Evolutionary conservation across 495 filamentous ascomycete species (phyloP), one percentile per base, ranked within the genome.

Genomic region (Staphylotrichum tortipilum): DNA sequence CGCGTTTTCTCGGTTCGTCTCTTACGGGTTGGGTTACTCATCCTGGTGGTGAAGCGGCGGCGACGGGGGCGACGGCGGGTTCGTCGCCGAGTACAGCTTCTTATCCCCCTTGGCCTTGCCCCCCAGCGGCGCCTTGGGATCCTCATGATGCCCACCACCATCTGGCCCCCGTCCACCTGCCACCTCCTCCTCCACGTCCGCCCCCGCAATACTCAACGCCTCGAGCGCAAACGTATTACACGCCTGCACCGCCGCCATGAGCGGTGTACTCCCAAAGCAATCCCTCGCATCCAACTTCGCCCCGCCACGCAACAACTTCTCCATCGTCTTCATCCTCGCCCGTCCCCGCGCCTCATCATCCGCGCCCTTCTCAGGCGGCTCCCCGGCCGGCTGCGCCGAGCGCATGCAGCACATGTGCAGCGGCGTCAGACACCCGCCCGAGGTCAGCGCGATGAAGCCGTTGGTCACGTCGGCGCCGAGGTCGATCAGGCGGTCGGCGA

Each of bases 361-460:
- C n/a, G 53, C 28, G 6, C 35, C 24, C n/a, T 49, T 15, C 12
- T 23, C 36, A 40, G 24, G 22, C 11, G 23, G 9, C 6, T 31
- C 40, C 19, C 41, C 54, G 40, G 8, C 33, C 9, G 26, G 18
- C 34, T 43, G 45, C 30, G 58, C 67, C 22, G 56, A 55, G n/a
- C 54, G 56, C 63, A 62, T 51, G 52, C 57, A 61, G 51, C 61
- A 66, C 51, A 65, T 48, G 46, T 66, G 60, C 5, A 69, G 48
- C 3, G 60, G 57, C 1, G 59, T 57, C 4, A 62, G 53, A n/a
- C 56, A 54, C 2, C 52, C 44, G 10, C 42, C 49, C 12, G 40
- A 23, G 3, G 22, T 47, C 15, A 44, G 50, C 14, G 56, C 29
- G 8, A 65, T 51, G 30, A 60, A 68, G 3, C 63, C 64, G 4